phyloP scores from a whole-genome alignment of 768 basidiomycete genomes.

The Sarcomyxa edulis region DNA sequence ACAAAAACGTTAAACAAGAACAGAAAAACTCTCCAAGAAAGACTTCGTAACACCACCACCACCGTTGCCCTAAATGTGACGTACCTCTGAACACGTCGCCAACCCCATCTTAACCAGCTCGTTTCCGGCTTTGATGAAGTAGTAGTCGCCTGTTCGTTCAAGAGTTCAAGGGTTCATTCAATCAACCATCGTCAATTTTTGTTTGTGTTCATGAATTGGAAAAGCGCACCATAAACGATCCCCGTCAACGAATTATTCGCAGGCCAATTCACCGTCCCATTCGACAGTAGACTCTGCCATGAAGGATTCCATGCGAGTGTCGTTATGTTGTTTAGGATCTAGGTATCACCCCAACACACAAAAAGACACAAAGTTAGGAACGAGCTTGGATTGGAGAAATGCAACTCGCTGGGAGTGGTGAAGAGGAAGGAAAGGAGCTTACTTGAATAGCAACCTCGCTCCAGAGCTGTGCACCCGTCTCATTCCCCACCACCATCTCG shows the following conservation, averaged over 20 bases:
- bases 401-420: no score
- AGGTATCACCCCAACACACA: constrained; percentile 2
- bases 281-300: constrained; percentile 62
- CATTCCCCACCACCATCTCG: constrained; percentile 22
- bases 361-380: not conserved
- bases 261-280: constrained; percentile 60
- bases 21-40: no score
- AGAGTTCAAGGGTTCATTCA: not conserved
- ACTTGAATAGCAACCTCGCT: constrained; percentile 45
- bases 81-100: constrained; percentile 14
- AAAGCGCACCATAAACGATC: constrained; percentile 49
- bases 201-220: not conserved
- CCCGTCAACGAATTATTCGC: constrained; percentile 54
- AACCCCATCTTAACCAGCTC: constrained; percentile 29
- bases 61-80: no score
- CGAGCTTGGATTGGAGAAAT: no score
- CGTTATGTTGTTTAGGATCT: constrained; percentile 45
- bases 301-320: constrained; percentile 49
- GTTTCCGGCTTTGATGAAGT: constrained; percentile 36
- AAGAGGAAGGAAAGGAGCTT: constrained; percentile 9
- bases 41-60: no score
- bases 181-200: not conserved
- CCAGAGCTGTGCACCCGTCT: constrained; percentile 29
- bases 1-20: no score
- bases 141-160: constrained; percentile 36